Evolutionary conservation across 73 alveolate species (phyloP), one percentile per base, ranked within the genome.

Genomic region (Paramecium sonneborni): DNA sequence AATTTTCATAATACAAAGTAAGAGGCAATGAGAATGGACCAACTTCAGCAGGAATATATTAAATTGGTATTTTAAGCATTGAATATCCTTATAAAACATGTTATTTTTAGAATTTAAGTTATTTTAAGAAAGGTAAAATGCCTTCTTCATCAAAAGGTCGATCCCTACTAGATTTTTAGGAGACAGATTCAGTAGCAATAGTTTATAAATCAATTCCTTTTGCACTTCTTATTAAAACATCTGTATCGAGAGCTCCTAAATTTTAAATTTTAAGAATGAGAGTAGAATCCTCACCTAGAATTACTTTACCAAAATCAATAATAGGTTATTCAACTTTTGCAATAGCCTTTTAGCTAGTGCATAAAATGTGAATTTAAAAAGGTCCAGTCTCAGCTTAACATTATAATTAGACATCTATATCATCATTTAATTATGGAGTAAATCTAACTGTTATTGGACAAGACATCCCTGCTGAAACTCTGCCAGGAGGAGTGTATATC

Each of bases 391-490:
- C 99, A 38, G 99, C 93, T 85, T 96, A 88, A 41, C 97, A 92
- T 68, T 98, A 98, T 55, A 98, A 93, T n/a, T 93, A 91, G 20
- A 96, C 95, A 55, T 95, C 93, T 35, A 97, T 97, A 93, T 97
- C 99, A 92, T 95, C 94, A 87, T 98, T 98, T 20, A 97, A 95
- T 93, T 97, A 86, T 5, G 99, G 99, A 37, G 98, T 96, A 87
- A 98, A 98, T 28, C 98, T 95, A 30, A 98, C 92, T 56, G 98
- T 92, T 57, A 98, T 96, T 15, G 97, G 95, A 69, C 99, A 96
- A 5, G 99, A 97, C 76, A 98, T 96, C n/a, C 99, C 99, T 18
- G 99, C 99, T 10, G 99, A 97, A 92, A 98, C 97, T 79, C 99
- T 92, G 15, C 99, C 99, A 35, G 98, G 97, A 9, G 99, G 99